A percentile compares a stretch with the other conserved stretches of the same genome.
These are phyloP conservation scores for Pseudogymnoascus sp. DNA, from an alignment of 2,329 filamentous ascomycete species.

Conservation along the genomic window DNA sequence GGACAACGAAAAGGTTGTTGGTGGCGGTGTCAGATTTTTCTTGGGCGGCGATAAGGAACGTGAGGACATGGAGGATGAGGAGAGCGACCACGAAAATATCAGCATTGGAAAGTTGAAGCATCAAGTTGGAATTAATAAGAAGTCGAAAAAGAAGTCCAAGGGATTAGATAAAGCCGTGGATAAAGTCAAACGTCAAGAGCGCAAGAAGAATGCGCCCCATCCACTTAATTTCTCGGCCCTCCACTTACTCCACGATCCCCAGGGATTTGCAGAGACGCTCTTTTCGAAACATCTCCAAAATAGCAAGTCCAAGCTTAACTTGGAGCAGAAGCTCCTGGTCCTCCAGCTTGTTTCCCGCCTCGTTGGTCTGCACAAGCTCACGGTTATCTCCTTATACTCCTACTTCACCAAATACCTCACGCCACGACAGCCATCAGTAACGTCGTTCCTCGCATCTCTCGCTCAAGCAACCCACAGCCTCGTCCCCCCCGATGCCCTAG, in stretches of 20 bases:
- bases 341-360: conserved; percentile 84
- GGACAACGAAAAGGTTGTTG: conserved; percentile 86
- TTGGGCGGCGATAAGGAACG: conserved; percentile 91
- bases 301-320: conserved; percentile 70
- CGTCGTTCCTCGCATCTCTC: conserved; percentile 83
- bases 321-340: conserved; percentile 85
- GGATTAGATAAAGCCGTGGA: conserved; percentile 70
- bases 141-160: conserved; percentile 78
- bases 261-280: conserved; percentile 82
- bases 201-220: conserved; percentile 80
- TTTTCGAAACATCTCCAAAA: conserved; percentile 89
- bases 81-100: conserved; percentile 72
- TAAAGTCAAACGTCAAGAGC: conserved; percentile 74
- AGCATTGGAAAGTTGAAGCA: conserved; percentile 79
- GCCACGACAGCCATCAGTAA: conserved; percentile 80
- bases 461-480: conserved; percentile 87
- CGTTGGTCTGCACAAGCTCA: conserved; percentile 87
- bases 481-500: conserved; percentile 84
- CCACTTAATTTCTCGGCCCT: conserved; percentile 93
- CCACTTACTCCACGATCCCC: conserved; percentile 87
- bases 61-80: conserved; percentile 85
- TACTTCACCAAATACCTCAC: conserved; percentile 93
- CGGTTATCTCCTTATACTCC: conserved; percentile 82
- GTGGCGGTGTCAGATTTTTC: conserved; percentile 87
- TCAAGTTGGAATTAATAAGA: conserved; percentile 89